Evolutionary conservation across 176 grass and related monocot species (phyloP).

Genomic region (Oryza coarctata): DNA sequence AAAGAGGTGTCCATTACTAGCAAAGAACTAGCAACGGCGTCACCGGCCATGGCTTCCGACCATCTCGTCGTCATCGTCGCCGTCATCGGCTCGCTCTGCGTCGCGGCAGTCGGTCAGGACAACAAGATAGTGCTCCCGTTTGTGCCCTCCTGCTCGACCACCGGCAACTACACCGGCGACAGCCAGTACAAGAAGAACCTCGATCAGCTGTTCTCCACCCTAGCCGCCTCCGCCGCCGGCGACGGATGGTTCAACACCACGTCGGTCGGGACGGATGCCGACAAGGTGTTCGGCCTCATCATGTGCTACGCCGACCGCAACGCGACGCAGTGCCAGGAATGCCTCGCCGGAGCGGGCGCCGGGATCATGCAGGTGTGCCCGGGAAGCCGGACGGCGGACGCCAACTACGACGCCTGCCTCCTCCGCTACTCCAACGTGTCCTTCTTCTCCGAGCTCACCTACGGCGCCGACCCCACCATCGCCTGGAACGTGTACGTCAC

Average conservation of each 20-base stretch:
- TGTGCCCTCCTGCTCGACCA: neutral
- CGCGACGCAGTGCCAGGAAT: neutral
- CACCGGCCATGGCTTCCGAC: neutral
- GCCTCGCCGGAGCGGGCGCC: neutral
- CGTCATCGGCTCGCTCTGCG: neutral
- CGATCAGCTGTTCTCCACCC: neutral
- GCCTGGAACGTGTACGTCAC: neutral
- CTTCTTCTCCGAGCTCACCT: neutral
- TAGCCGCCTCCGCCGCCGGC: neutral
- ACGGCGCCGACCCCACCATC: neutral
- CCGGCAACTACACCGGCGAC: conserved; percentile 18
- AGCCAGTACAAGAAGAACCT: conserved; percentile 42
- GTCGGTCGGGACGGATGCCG: neutral
- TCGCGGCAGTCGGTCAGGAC: neutral
- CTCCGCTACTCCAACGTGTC: conserved; percentile 40
- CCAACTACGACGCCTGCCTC: conserved; percentile 27
- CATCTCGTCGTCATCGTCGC: too few species aligned
- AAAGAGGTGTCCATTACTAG: too few species aligned
- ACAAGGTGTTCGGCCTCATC: conserved; percentile 30
- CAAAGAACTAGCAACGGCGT: too few species aligned
- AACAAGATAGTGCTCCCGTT: neutral
- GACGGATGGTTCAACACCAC: conserved; percentile 30
- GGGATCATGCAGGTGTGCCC: neutral
- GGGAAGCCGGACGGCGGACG: neutral
- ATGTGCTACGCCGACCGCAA: conserved; percentile 33